Evolutionary conservation across 2,329 filamentous ascomycete species (phyloP).

Genomic region (Anthostomella pinea): DNA sequence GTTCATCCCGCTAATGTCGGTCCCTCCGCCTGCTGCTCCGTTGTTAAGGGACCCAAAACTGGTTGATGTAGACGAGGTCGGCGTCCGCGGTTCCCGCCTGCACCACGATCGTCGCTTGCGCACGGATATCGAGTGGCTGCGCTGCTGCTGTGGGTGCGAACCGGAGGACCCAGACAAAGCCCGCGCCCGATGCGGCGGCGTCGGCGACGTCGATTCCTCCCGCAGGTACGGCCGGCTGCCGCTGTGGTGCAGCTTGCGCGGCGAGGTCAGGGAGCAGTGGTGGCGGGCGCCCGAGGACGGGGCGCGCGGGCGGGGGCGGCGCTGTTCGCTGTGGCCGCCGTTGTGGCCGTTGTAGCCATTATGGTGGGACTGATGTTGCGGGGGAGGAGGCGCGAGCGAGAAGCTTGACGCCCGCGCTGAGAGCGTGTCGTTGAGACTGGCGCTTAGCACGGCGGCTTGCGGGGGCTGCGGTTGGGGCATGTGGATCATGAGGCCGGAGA

Average conservation of each 20-base stretch:
- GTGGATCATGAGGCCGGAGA: constrained; percentile 51
- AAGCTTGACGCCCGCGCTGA: neutral
- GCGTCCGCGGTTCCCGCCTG: constrained; percentile 21
- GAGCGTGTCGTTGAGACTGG: constrained; percentile 23
- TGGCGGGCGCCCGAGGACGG: constrained; percentile 54
- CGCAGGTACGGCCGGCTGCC: constrained; percentile 23
- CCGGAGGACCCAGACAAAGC: no score
- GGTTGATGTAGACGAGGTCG: constrained; percentile 8
- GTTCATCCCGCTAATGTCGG: neutral
- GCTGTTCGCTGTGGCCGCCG: constrained; percentile 29
- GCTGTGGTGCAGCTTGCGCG: constrained; percentile 41
- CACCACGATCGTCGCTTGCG: constrained; percentile 39
- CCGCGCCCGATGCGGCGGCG: constrained; percentile 31
- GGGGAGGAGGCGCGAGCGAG: constrained; percentile 3
- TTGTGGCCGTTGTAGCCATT: no score
- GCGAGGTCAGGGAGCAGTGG: constrained; percentile 36
- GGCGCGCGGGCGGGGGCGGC: constrained; percentile 48
- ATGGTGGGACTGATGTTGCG: constrained; percentile 18
- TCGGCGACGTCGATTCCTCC: constrained; percentile 37
- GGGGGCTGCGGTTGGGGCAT: constrained; percentile 47
- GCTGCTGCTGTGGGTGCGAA: constrained; percentile 14
- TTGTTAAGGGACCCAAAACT: no score
- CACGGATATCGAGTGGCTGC: constrained; percentile 28
- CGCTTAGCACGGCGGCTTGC: constrained; percentile 36
- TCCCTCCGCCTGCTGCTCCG: neutral